Conservation (phyloP, 306 rosid species). For the Quercus glauca region DNA sequence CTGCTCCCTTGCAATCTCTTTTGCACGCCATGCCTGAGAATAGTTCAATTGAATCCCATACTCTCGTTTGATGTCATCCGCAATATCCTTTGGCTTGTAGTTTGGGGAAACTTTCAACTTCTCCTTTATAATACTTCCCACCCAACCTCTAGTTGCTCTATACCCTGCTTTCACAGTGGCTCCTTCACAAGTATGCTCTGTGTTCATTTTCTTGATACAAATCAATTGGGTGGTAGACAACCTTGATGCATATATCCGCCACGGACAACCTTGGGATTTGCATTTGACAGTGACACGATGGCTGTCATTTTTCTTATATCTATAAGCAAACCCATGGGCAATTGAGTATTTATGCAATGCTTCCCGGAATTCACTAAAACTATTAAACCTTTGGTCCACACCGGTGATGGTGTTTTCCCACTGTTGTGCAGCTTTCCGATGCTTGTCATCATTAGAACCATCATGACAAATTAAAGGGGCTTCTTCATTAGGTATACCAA, state of each 20-base stretch:
- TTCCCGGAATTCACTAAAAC: constrained; percentile 87
- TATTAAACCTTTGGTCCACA: constrained; percentile 89
- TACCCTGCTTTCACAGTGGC: constrained; percentile 90
- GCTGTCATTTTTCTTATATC: constrained; percentile 90
- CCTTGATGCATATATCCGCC: constrained; percentile 96
- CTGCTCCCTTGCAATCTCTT: constrained; percentile 96
- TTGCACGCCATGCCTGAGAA: constrained; percentile 99
- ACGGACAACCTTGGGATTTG: constrained; percentile 90
- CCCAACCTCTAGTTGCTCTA: constrained; percentile 98
- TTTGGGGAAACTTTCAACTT: constrained; percentile 84
- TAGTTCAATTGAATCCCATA: constrained; percentile 91
- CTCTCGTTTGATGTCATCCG: constrained; percentile 85
- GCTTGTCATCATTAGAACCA: constrained; percentile 45
- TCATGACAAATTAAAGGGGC: constrained; percentile 36
- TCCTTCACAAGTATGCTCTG: constrained; percentile 85
- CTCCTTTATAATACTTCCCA: constrained; percentile 95
- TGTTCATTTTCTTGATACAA: constrained; percentile 89
- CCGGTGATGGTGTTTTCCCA: constrained; percentile 98
- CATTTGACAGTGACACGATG: constrained; percentile 96
- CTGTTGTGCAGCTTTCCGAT: constrained; percentile 80
- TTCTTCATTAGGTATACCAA: constrained; percentile 45
- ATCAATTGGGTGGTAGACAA: constrained; percentile 85
- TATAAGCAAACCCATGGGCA: constrained; percentile 92
- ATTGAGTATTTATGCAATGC: constrained; percentile 94
- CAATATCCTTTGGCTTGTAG: constrained; percentile 97